phyloP scores from a whole-genome alignment of 352 stramenopile species.

The Phytopythium montanum region DNA sequence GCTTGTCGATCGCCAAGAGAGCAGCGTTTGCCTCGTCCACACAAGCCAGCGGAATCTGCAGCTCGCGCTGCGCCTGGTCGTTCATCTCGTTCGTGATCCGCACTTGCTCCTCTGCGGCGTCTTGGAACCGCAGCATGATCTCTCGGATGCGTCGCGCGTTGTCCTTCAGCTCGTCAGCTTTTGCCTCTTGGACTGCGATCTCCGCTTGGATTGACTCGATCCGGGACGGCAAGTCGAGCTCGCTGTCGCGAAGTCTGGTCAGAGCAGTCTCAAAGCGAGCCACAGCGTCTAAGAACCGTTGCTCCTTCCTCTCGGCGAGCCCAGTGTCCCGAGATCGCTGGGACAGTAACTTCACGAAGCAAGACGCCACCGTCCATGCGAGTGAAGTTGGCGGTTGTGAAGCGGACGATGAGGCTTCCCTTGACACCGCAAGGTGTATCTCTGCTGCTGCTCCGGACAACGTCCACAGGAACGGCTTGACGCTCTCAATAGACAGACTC shows the following conservation, averaged over 20 bases:
- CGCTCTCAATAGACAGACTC: neutral
- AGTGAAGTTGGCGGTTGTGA: conserved; percentile 2
- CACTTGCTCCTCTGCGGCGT: conserved; percentile 57
- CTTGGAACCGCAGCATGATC: conserved; percentile 61
- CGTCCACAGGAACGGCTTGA: conserved; percentile 29
- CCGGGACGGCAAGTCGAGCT: conserved; percentile 15
- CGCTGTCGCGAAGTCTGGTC: conserved; percentile 15
- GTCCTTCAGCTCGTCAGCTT: conserved; percentile 33
- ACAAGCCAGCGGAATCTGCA: conserved; percentile 53
- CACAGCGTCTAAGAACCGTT: conserved; percentile 21
- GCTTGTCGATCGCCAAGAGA: conserved; percentile 59
- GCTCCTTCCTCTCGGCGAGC: conserved; percentile 12
- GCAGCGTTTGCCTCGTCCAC: conserved; percentile 67
- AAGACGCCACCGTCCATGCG: conserved; percentile 15
- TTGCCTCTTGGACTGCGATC: conserved; percentile 20
- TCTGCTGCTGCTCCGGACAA: conserved; percentile 24
- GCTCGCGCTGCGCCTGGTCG: conserved; percentile 40
- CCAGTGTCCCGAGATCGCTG: conserved; percentile 15
- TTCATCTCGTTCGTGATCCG: conserved; percentile 65
- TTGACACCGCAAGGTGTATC: conserved; percentile 22
- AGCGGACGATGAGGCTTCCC: neutral
- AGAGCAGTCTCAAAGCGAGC: conserved; percentile 21
- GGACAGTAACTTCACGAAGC: conserved; percentile 22
- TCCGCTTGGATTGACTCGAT: conserved; percentile 19
- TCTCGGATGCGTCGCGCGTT: conserved; percentile 41